Evolutionary conservation across 2,329 filamentous ascomycete species (phyloP), one percentile per base, ranked within the genome.

Genomic region (Penicillium sp.): DNA sequence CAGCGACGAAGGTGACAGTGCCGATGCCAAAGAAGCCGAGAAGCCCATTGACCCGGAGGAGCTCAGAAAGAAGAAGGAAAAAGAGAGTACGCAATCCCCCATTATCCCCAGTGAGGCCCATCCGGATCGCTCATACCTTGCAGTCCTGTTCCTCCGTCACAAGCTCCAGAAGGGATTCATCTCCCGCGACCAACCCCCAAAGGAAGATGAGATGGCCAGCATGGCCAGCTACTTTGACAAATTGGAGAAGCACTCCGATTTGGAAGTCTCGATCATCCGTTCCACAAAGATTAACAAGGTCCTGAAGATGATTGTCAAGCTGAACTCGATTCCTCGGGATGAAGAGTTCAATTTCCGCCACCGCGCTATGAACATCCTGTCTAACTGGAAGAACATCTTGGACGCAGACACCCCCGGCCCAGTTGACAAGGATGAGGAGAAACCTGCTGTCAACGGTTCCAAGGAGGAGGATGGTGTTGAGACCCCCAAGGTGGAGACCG

Each of bases 221-320:
- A 77, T 78, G 74, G 74, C 74, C 9, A 69, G 61, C 35, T 76
- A 72, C 57, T 75, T 78, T 63, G 82, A 81, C 29, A 90, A 95
- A 72, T 83, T 99, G 6, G 94, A 99, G 76, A 83, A 80, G 7
- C 87, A 85, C 80, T 72, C 84, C 1, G 89, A 96, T 61, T 83
- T 97, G 4, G 93, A 97, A 70, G 90, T 89, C 29, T 85, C 86
- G 61, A 94, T 97, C 65, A 96, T 97, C 67, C 86, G 90, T 60
- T 80, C 79, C 13, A 99, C 94, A 58, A 99, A 97, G 81, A 97
- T 99, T 75, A 93, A 97, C 84, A 99, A 99, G 78, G 93, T 99
- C 10, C 82, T 99, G 53, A 96, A 95, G 78, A 91, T 88, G 4
- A 94, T 99, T 62, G 79, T 97, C 66, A 97, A 96, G 78, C 80